A percentile compares a stretch with the other conserved stretches of the same genome.
These are phyloP conservation scores for Rhizopogon vinicolor DNA, from an alignment of 768 basidiomycete genomes.

Conservation along the genomic window DNA sequence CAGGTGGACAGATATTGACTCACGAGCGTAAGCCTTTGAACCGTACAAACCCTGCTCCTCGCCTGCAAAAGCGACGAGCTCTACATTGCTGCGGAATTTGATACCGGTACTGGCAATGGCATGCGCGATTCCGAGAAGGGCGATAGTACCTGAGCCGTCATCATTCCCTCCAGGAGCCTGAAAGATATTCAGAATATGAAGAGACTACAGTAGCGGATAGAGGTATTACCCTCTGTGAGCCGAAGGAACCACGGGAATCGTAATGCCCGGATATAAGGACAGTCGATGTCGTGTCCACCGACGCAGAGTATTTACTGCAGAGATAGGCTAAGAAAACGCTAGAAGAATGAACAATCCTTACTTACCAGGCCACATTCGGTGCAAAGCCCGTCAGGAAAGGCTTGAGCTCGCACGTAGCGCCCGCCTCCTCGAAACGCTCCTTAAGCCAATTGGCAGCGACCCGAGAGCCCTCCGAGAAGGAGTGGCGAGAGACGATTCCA, in stretches of 20 bases:
- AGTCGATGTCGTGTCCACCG: constrained; percentile 52
- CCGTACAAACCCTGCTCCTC: constrained; percentile 90
- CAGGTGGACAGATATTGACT: constrained; percentile 21
- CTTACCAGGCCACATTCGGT: constrained; percentile 85
- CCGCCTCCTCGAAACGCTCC: constrained; percentile 63
- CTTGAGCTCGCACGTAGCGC: constrained; percentile 67
- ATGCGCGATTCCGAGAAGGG: constrained; percentile 77
- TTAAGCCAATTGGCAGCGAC: constrained; percentile 75
- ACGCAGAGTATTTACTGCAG: constrained; percentile 51
- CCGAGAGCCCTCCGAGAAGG: constrained; percentile 64
- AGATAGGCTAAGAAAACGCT: not conserved
- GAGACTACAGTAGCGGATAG: not conserved
- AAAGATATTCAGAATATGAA: not conserved
- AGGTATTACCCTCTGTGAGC: constrained; percentile 46
- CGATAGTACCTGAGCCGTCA: constrained; percentile 60
- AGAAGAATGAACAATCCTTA: not conserved
- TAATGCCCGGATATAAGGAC: constrained; percentile 85
- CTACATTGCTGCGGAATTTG: constrained; percentile 71
- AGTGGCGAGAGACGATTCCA: constrained; percentile 75
- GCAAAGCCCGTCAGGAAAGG: constrained; percentile 70
- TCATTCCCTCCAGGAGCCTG: constrained; percentile 53
- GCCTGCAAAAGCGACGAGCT: constrained; percentile 81
- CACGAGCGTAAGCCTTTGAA: constrained; percentile 75
- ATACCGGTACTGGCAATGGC: constrained; percentile 64
- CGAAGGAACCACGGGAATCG: constrained; percentile 88